Evolutionary conservation across 2,329 filamentous ascomycete species (phyloP).

Genomic region (Curvularia spicifera): DNA sequence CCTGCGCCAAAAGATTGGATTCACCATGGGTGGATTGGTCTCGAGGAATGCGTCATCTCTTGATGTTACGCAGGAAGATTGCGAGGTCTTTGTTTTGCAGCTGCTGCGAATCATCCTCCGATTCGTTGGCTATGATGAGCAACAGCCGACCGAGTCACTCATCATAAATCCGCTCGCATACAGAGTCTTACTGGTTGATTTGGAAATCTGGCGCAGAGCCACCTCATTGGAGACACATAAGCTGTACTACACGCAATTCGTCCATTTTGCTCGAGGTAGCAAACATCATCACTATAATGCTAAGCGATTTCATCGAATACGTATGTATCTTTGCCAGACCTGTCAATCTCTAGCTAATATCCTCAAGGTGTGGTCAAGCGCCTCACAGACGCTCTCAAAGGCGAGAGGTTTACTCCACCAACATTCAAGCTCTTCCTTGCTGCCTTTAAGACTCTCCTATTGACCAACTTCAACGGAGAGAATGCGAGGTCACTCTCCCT

Average conservation of each 20-base stretch:
- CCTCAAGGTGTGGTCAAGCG: conserved; percentile 81
- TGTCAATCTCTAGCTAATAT: conserved; percentile 26
- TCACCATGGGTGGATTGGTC: conserved; percentile 53
- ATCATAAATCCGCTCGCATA: conserved; percentile 97
- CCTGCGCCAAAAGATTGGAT: conserved; percentile 79
- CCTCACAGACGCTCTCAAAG: conserved; percentile 87
- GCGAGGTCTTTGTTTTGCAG: conserved; percentile 61
- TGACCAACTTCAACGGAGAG: conserved; percentile 81
- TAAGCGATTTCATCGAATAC: conserved; percentile 84
- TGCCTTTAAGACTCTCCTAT: conserved; percentile 79
- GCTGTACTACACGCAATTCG: conserved; percentile 91
- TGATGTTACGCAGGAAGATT: conserved; percentile 49
- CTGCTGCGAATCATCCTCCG: conserved; percentile 78
- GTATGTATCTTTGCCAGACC: conserved; percentile 61
- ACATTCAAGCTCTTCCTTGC: conserved; percentile 77
- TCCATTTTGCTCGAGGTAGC: conserved; percentile 85
- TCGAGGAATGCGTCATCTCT: conserved; percentile 55
- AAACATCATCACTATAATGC: conserved; percentile 93
- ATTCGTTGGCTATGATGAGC: conserved; percentile 87
- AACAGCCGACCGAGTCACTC: conserved; percentile 82
- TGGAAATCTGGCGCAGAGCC: conserved; percentile 84
- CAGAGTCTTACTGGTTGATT: conserved; percentile 86
- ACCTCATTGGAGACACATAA: conserved; percentile 78
- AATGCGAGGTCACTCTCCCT: conserved; percentile 85
- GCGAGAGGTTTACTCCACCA: conserved; percentile 74